These are phyloP conservation scores for Hemileia vastatrix DNA, from an alignment of 1,284 basidiomycete genomes.

Conservation along the genomic window DNA sequence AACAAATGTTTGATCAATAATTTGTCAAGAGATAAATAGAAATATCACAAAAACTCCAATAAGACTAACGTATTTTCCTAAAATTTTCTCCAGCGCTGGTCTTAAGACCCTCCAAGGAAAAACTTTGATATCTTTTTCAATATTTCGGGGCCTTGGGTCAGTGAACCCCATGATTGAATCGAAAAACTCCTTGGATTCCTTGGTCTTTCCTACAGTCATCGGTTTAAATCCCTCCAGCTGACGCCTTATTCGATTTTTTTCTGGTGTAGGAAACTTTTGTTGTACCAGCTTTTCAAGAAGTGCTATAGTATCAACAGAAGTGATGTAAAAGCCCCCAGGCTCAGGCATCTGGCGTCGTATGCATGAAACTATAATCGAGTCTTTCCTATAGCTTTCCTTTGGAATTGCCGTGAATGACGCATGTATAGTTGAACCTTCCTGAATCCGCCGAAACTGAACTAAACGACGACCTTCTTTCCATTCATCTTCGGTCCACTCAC, in stretches of 20 bases:
- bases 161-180: slow-evolving; percentile 91
- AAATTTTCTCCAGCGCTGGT: slow-evolving; percentile 77
- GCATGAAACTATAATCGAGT: slow-evolving; percentile 46
- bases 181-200: slow-evolving; percentile 76
- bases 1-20: too few species aligned
- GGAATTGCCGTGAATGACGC: slow-evolving; percentile 49
- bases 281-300: slow-evolving; percentile 79
- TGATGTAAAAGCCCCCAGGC: slow-evolving; percentile 54
- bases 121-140: slow-evolving; percentile 95
- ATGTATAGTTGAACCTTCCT: slow-evolving; percentile 49
- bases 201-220: slow-evolving; percentile 78
- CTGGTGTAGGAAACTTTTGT: slow-evolving; percentile 75
- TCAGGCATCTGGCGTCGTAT: not conserved
- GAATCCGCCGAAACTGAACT: slow-evolving; percentile 51
- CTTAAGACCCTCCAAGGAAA: slow-evolving; percentile 80
- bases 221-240: slow-evolving; percentile 88
- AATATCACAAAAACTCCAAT: too few species aligned
- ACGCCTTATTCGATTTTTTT: slow-evolving; percentile 89
- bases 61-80: slow-evolving; percentile 63
- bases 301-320: slow-evolving; percentile 89
- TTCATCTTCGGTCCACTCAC: slow-evolving; percentile 49
- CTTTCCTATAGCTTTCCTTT: slow-evolving; percentile 47
- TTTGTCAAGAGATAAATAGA: too few species aligned
- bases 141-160: slow-evolving; percentile 84
- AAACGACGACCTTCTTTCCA: slow-evolving; percentile 49